Conservation (phyloP, 129 eudicot genomes). For the Artemisia annua region DNA sequence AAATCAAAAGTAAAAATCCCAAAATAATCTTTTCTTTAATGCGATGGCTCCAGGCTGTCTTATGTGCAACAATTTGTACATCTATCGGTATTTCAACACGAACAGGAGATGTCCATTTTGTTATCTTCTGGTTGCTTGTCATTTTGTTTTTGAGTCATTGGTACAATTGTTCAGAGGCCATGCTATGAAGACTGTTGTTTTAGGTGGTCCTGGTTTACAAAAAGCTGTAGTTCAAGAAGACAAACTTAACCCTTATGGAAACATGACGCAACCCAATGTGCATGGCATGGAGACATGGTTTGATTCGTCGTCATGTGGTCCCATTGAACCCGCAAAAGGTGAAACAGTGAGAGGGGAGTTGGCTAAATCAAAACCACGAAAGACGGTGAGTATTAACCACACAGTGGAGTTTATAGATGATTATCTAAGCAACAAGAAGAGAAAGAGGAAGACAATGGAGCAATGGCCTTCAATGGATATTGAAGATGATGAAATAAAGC, state of each 20-base stretch:
- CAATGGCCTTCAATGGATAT: slow-evolving; percentile 39
- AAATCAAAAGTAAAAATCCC: neutral
- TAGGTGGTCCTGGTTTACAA: slow-evolving; percentile 34
- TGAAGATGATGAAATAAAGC: slow-evolving; percentile 36
- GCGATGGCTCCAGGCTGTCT: slow-evolving; percentile 3
- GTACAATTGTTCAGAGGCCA: slow-evolving; percentile 26
- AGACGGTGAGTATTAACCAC: slow-evolving; percentile 56
- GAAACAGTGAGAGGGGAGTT: slow-evolving; percentile 12
- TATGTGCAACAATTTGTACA: slow-evolving; percentile 13
- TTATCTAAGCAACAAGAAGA: slow-evolving; percentile 27
- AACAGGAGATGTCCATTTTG: slow-evolving; percentile 34
- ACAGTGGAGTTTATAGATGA: slow-evolving; percentile 45
- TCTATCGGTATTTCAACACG: slow-evolving; percentile 21
- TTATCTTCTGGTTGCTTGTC: slow-evolving; percentile 13
- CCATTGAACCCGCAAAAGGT: neutral
- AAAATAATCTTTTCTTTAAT: neutral
- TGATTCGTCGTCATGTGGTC: slow-evolving; percentile 14
- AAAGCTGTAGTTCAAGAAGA: slow-evolving; percentile 22
- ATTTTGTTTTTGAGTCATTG: slow-evolving; percentile 18
- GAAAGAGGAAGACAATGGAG: slow-evolving; percentile 35
- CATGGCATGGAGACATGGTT: slow-evolving; percentile 12
- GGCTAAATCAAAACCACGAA: slow-evolving; percentile 32
- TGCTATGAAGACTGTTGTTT: slow-evolving; percentile 36
- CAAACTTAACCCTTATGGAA: slow-evolving; percentile 11
- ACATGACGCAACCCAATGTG: neutral